phyloP scores from a whole-genome alignment of 495 filamentous ascomycete genomes.

The Penicillium antarcticum region DNA sequence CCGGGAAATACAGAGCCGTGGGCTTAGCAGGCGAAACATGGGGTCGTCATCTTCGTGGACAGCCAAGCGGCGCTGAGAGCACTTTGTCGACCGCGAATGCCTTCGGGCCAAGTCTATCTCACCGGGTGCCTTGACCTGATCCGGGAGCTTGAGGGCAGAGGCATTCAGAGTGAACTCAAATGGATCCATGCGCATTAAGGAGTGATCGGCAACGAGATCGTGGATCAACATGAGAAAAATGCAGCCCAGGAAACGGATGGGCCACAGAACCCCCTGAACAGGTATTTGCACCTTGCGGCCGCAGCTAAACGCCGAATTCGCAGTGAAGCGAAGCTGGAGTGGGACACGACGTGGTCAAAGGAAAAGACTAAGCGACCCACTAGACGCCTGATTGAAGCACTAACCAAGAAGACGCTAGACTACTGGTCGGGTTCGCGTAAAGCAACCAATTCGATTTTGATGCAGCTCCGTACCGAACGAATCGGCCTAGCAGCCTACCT shows the following conservation, averaged over 20 bases:
- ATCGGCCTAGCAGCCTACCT: too few species aligned
- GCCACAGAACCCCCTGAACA: neutral
- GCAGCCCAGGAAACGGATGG: neutral
- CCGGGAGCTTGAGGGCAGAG: too few species aligned
- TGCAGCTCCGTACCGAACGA: conserved; percentile 9
- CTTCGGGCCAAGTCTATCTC: too few species aligned
- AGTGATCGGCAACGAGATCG: too few species aligned
- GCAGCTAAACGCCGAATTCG: conserved; percentile 3
- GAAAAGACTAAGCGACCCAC: conserved; percentile 3
- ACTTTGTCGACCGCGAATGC: too few species aligned
- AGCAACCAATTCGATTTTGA: conserved; percentile 23
- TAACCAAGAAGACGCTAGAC: neutral
- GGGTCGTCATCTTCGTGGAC: too few species aligned
- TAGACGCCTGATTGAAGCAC: conserved; percentile 2
- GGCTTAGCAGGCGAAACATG: too few species aligned
- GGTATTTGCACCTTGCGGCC: neutral
- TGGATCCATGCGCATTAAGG: too few species aligned
- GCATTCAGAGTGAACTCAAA: too few species aligned
- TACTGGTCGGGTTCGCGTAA: conserved; percentile 8
- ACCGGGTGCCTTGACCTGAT: too few species aligned
- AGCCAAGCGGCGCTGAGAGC: too few species aligned
- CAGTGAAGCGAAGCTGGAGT: conserved; percentile 4
- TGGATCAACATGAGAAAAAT: neutral
- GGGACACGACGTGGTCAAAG: neutral
- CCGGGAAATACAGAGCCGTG: too few species aligned